These are phyloP conservation scores for Bromus sterilis DNA, from an alignment of 176 grass and related monocot genomes.

Conservation along the genomic window DNA sequence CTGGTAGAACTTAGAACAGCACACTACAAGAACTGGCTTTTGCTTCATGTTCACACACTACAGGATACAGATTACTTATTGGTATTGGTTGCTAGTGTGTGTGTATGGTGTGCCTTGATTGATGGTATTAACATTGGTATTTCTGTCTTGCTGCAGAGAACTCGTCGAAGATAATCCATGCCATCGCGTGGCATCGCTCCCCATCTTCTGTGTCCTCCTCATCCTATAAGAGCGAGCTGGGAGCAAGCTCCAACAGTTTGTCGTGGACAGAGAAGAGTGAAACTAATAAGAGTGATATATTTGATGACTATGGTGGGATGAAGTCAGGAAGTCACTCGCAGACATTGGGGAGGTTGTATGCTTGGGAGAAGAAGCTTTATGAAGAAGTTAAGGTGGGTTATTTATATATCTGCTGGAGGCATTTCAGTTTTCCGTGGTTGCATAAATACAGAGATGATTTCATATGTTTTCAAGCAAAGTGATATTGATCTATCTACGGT, in stretches of 20 bases:
- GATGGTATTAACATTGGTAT: neutral
- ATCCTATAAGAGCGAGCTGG: slow-evolving; percentile 57
- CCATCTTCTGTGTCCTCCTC: slow-evolving; percentile 85
- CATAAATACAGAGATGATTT: neutral
- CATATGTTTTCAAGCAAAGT: neutral
- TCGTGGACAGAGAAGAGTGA: slow-evolving; percentile 74
- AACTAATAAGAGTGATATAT: slow-evolving; percentile 64
- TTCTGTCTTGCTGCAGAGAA: slow-evolving; percentile 55
- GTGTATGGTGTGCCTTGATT: neutral
- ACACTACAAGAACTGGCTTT: neutral
- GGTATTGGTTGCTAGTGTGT: neutral
- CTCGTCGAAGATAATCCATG: slow-evolving; percentile 77
- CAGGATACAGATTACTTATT: neutral
- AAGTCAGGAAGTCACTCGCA: slow-evolving; percentile 86
- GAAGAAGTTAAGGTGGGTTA: slow-evolving; percentile 91
- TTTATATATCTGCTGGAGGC: neutral
- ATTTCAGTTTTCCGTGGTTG: neutral
- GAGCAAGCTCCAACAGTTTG: slow-evolving; percentile 53
- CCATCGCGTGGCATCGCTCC: slow-evolving; percentile 81
- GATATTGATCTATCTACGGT: neutral
- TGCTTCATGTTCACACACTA: neutral
- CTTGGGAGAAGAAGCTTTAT: slow-evolving; percentile 97
- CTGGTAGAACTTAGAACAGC: slow-evolving; percentile 19
- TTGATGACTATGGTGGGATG: slow-evolving; percentile 73
- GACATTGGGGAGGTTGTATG: slow-evolving; percentile 80